Evolutionary conservation across 116 monocot species (phyloP).

Genomic region (Zostera marina): DNA sequence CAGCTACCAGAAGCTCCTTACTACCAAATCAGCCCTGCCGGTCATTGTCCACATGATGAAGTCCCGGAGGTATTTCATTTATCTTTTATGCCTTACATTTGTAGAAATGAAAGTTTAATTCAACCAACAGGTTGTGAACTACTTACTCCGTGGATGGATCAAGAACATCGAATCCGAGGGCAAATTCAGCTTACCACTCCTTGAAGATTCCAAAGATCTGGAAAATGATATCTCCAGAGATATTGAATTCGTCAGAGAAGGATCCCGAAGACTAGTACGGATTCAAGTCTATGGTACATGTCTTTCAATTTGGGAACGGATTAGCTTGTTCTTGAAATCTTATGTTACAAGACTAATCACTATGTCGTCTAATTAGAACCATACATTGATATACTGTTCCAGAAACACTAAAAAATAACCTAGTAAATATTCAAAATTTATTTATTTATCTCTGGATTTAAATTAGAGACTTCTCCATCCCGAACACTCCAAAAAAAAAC

Average conservation of each 20-base stretch:
- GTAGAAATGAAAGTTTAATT: no score
- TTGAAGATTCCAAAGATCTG: constrained; percentile 34
- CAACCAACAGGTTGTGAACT: constrained; percentile 93
- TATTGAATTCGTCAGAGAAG: constrained; percentile 55
- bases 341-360: constrained; percentile 5
- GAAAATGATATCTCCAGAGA: constrained; percentile 35
- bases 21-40: constrained; percentile 94
- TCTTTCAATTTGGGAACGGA: constrained; percentile 41
- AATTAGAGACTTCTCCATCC: no score
- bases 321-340: constrained; percentile 28
- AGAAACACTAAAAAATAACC: no score
- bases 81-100: neutral
- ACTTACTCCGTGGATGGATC: constrained; percentile 79
- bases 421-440: no score
- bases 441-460: no score
- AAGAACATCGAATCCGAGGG: constrained; percentile 72
- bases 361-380: neutral
- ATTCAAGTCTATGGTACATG: constrained; percentile 54
- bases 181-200: constrained; percentile 35
- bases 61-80: constrained; percentile 98
- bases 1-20: constrained; percentile 70
- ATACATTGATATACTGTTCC: neutral
- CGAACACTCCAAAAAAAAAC: no score
- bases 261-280: constrained; percentile 36
- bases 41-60: constrained; percentile 97